A percentile compares a stretch with the other conserved stretches of the same genome.
Evolutionary conservation across 2,329 filamentous ascomycete genomes (phyloP).

Genomic region (Malbranchea cinnamomea): DNA sequence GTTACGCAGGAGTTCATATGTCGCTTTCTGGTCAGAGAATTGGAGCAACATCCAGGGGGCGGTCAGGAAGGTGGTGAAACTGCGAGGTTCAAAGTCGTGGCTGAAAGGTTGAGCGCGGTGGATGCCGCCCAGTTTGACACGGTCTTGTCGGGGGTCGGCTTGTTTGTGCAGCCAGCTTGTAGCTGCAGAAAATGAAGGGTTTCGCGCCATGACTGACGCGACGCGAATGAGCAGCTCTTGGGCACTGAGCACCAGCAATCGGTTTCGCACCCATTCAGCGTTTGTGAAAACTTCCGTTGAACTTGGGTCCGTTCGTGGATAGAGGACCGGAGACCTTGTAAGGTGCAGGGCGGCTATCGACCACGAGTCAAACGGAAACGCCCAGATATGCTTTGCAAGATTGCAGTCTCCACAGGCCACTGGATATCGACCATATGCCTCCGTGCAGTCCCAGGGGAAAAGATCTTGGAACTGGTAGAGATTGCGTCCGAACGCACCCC

Average conservation of each 20-base stretch:
- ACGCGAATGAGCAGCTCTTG: conserved; percentile 17
- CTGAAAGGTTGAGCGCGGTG: conserved; percentile 28
- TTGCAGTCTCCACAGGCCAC: conserved; percentile 27
- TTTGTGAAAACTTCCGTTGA: conserved; percentile 8
- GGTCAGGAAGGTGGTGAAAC: conserved; percentile 11
- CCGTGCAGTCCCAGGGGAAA: conserved; percentile 36
- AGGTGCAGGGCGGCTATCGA: conserved; percentile 28
- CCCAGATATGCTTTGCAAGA: conserved; percentile 31
- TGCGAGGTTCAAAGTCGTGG: conserved; percentile 23
- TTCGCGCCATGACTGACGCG: conserved; percentile 24
- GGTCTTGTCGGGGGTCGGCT: conserved; percentile 11
- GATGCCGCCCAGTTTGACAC: conserved; percentile 29
- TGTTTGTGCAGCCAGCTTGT: conserved; percentile 23
- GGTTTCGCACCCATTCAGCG: conserved; percentile 22
- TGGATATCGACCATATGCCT: conserved; percentile 26
- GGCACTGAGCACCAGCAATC: conserved; percentile 21
- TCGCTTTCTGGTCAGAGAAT: conserved; percentile 6
- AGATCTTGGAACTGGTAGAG: conserved; percentile 26
- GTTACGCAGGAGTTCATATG: conserved; percentile 11
- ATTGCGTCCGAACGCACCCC: conserved; percentile 26
- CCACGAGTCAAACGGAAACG: conserved; percentile 33
- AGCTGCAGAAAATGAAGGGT: conserved; percentile 14
- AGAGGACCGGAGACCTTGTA: conserved; percentile 21
- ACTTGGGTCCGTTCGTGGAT: conserved; percentile 14
- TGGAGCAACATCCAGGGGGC: conserved; percentile 11